Evolutionary conservation across 306 rosid genomes (phyloP).

Genomic region (Cucurbita maxima): DNA sequence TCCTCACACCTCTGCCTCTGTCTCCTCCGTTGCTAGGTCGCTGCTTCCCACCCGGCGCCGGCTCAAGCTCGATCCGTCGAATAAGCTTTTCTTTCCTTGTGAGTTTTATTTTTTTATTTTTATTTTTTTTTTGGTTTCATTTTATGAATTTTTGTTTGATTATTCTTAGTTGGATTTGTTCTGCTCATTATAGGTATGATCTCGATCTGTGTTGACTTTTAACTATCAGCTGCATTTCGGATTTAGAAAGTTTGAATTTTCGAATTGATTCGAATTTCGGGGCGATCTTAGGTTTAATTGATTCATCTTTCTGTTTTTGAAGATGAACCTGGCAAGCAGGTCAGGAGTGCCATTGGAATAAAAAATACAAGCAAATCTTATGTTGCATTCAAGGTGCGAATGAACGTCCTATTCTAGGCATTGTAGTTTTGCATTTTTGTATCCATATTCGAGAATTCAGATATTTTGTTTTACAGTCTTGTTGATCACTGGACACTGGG

Average conservation of each 20-base stretch:
- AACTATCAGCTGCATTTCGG: not conserved
- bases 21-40: constrained; percentile 85
- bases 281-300: constrained; percentile 2
- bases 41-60: constrained; percentile 87
- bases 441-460: not conserved
- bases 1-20: constrained; percentile 42
- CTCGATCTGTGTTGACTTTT: not conserved
- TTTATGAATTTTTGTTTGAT: not conserved
- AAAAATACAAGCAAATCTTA: constrained; percentile 79
- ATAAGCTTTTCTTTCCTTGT: constrained; percentile 93
- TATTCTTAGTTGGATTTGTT: not conserved
- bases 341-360: constrained; percentile 80
- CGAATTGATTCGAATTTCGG: not conserved
- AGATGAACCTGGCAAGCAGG: constrained; percentile 98
- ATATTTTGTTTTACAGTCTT: not conserved
- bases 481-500: not conserved
- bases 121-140: not conserved
- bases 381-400: constrained; percentile 85
- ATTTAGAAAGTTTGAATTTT: not conserved
- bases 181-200: not conserved
- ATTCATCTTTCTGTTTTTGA: constrained; percentile 16
- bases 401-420: not conserved
- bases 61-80: constrained; percentile 91
- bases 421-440: not conserved
- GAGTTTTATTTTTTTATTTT: constrained; percentile 5